Evolutionary conservation across 2,329 filamentous ascomycete genomes (phyloP), one percentile per base, ranked within the genome.

Genomic region (Hymenoscyphus repandus): DNA sequence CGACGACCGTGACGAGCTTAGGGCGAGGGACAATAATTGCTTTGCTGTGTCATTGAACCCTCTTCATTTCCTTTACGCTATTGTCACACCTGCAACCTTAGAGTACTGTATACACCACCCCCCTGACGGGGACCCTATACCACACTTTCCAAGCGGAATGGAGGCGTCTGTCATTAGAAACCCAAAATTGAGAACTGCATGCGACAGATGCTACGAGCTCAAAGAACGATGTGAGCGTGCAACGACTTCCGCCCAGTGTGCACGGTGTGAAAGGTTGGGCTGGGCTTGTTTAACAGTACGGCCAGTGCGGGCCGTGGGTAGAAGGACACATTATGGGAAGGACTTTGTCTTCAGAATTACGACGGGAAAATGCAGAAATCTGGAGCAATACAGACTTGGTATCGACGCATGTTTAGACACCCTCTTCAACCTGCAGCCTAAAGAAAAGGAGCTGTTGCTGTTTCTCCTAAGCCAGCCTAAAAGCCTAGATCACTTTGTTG

Each of bases 181-280:
- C 22, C 36, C 20, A 22, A 48, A 40, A 13, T 5, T n/a, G 10
- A 54, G 54, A 44, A 58, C 57, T 11, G 58, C 59, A 33, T 62
- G 59, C 51, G 59, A 62, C 42, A 30, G 57, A 56, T 61, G 59
- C 47, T 60, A 61, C 49, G 49, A 54, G 52, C 54, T 61, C 48
- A 61, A 61, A 47, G 59, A 59, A 52, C 50, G 53, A 54, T 61
- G 59, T 39, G 42, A 36, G 17, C 52, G 57, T 32, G 41, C 39
- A 32, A 17, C 54, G 10, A 37, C 37, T 22, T 18, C 45, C n/a
- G 33, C 32, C 5, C 6, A 15, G 34, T 62, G 60, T 53, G 44
- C 38, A 32, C 36, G 59, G 32, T 62, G 59, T 47, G 39, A 56
- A 12, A 57, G 59, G 34, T 46, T 62, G 32, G 50, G 32, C 22